phyloP scores from a whole-genome alignment of 2,329 filamentous ascomycete species.

The Venturia asperata region DNA sequence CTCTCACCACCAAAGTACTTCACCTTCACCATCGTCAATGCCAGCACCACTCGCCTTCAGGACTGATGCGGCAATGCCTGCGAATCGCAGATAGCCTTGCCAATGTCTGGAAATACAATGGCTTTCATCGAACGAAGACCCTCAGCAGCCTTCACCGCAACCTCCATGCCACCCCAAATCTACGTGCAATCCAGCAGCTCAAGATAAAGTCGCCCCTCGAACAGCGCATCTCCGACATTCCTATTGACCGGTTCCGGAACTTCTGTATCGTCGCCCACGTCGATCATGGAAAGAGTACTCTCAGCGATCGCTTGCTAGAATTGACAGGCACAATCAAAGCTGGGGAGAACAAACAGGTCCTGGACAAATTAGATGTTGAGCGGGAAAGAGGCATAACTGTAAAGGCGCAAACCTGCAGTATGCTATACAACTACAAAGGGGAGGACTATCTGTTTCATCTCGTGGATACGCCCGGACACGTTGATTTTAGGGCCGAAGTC shows the following conservation, averaged over 20 bases:
- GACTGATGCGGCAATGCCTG: constrained; percentile 45
- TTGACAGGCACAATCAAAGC: constrained; percentile 86
- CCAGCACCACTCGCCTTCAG: constrained; percentile 10
- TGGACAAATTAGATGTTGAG: constrained; percentile 96
- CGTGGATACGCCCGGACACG: constrained; percentile 94
- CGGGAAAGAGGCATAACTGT: constrained; percentile 94
- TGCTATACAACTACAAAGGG: constrained; percentile 84
- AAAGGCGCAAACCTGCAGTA: constrained; percentile 96
- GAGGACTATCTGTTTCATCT: constrained; percentile 89
- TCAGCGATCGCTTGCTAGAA: constrained; percentile 87
- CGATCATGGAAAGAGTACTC: constrained; percentile 95
- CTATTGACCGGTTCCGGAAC: constrained; percentile 76
- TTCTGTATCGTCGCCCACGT: constrained; percentile 99
- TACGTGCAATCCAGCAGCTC: constrained; percentile 31
- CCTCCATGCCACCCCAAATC: constrained; percentile 23
- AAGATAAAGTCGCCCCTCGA: constrained; percentile 48
- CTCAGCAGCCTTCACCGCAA: constrained; percentile 21
- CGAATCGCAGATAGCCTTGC: constrained; percentile 37
- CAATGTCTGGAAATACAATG: constrained; percentile 30
- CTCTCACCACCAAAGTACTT: not conserved
- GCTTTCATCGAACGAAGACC: constrained; percentile 22
- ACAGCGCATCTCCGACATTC: constrained; percentile 63
- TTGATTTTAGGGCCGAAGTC: constrained; percentile 95
- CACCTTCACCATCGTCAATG: not conserved
- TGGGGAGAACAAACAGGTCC: constrained; percentile 84